Conservation (phyloP, 345 rosid genomes). For the Xanthoceras sorbifolium region DNA sequence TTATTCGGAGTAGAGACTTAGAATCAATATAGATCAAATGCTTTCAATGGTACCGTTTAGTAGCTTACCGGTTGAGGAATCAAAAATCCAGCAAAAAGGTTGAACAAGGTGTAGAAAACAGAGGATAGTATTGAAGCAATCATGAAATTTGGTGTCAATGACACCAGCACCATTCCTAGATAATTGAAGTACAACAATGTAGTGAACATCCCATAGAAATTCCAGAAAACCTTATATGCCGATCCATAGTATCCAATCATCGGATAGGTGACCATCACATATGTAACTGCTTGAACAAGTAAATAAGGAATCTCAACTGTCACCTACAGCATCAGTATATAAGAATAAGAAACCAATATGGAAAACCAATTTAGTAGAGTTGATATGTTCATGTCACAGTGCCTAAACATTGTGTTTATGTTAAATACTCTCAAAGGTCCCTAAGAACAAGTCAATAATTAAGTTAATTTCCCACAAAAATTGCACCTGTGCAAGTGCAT, state of each 20-base stretch:
- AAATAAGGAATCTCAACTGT: slow-evolving; percentile 71
- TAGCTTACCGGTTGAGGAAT: slow-evolving; percentile 69
- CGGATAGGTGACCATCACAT: slow-evolving; percentile 52
- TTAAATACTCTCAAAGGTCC: neutral
- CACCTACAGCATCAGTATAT: slow-evolving; percentile 41
- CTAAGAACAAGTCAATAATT: neutral
- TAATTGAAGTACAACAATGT: slow-evolving; percentile 55
- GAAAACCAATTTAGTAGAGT: neutral
- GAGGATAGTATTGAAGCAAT: slow-evolving; percentile 55
- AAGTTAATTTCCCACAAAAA: neutral
- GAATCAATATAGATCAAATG: neutral
- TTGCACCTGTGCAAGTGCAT: slow-evolving; percentile 63
- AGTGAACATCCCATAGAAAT: slow-evolving; percentile 61
- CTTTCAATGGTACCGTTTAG: too few relatives aligned
- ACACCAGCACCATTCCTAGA: slow-evolving; percentile 61
- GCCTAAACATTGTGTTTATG: neutral
- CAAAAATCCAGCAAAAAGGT: slow-evolving; percentile 69
- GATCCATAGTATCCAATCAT: slow-evolving; percentile 69
- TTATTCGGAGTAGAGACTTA: too few relatives aligned
- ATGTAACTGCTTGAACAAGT: slow-evolving; percentile 43
- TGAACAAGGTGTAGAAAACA: slow-evolving; percentile 37
- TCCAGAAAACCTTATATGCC: slow-evolving; percentile 61
- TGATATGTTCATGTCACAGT: neutral
- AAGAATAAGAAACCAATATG: neutral
- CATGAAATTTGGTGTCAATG: slow-evolving; percentile 67